Evolutionary conservation across 2,329 filamentous ascomycete species (phyloP).

Genomic region (Chrysoporthe cubensis): DNA sequence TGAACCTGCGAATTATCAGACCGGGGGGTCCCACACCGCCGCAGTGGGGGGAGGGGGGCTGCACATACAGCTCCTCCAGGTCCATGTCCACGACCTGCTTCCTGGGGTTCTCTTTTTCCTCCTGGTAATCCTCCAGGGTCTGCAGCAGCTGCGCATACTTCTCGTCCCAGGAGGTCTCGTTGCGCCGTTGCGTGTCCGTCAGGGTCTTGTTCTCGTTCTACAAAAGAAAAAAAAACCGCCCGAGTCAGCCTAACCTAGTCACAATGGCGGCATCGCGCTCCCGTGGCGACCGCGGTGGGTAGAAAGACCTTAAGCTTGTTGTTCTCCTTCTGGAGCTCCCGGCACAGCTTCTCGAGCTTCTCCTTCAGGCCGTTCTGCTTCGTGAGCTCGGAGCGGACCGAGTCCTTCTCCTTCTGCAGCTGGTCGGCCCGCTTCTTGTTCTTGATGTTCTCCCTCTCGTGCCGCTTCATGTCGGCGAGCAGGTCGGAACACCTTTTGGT

Average conservation of each 20-base stretch:
- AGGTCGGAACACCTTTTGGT: slow-evolving; percentile 92
- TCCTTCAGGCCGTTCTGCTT: slow-evolving; percentile 92
- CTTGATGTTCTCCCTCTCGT: slow-evolving; percentile 92
- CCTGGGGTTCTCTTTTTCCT: slow-evolving; percentile 81
- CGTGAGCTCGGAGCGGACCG: slow-evolving; percentile 82
- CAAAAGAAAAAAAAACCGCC: background rate
- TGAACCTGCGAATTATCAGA: slow-evolving; percentile 63
- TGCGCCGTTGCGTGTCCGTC: slow-evolving; percentile 82
- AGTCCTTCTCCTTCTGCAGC: slow-evolving; percentile 95
- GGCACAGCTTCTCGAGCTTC: slow-evolving; percentile 93
- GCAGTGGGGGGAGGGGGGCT: background rate
- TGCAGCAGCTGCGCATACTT: slow-evolving; percentile 79
- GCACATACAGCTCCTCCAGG: slow-evolving; percentile 80
- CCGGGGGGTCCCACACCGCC: slow-evolving; percentile 23
- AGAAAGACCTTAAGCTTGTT: slow-evolving; percentile 88
- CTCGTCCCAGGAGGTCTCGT: slow-evolving; percentile 81
- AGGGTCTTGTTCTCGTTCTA: slow-evolving; percentile 92
- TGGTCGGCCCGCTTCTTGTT: slow-evolving; percentile 95
- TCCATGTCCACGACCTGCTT: slow-evolving; percentile 83
- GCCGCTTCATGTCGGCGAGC: slow-evolving; percentile 90
- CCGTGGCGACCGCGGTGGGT: slow-evolving; percentile 15
- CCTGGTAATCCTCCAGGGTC: slow-evolving; percentile 86
- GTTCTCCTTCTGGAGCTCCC: slow-evolving; percentile 94
- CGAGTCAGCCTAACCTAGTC: slow-evolving; percentile 11
- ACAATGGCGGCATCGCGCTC: background rate